Evolutionary conservation across 371 early-diverging fungal genomes (phyloP), one percentile per base, ranked within the genome.

Genomic region (Rhizopus delemar): DNA sequence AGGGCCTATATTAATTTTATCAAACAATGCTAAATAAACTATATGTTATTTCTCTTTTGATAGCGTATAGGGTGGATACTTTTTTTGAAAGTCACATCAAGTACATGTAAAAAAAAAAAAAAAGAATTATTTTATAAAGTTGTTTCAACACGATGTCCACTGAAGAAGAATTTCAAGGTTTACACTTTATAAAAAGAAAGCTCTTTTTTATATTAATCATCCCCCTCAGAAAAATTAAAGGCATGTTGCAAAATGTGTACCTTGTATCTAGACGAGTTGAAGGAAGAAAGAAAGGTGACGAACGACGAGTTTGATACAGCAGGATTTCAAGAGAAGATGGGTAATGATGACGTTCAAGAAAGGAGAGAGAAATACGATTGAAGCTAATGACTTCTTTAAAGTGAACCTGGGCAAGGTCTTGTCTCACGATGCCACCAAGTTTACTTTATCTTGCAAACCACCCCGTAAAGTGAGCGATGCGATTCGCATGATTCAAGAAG

Each of bases 401-500:
- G 70, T 43, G 8, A 69, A 69, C 32, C 59, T 78, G 0, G 71
- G 73, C 8, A 63, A 71, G 46, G 60, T 78, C 5, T 63, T 78
- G 12, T 67, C 75, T 22, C 71, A 73, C 38, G 74, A 78, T 51
- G 74, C 79, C n/a, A 78, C 79, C 22, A 78, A 78, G 51, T 66
- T 78, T 22, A 67, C 75, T 2, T 48, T 78, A 41, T 75, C 79
- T n/a, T 78, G 79, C 50, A 78, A 78, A 60, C 75, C 79, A 51
- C 79, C 79, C 41, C 70, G 75, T 22, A 73, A 78, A 63, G 65
- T 73, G 1, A 36, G 22, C 4, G 79, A 78, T 41, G 66, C 66
- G 28, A 59, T 68, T 12, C 64, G 62, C 13, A 75, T 78, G 79
- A 51, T 73, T 22, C 41, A 63, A 11, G 74, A 73, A 56, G 63